Evolutionary conservation across 441 rosid species (phyloP), one percentile per base, ranked within the genome.

Genomic region (Syzygium malaccense): DNA sequence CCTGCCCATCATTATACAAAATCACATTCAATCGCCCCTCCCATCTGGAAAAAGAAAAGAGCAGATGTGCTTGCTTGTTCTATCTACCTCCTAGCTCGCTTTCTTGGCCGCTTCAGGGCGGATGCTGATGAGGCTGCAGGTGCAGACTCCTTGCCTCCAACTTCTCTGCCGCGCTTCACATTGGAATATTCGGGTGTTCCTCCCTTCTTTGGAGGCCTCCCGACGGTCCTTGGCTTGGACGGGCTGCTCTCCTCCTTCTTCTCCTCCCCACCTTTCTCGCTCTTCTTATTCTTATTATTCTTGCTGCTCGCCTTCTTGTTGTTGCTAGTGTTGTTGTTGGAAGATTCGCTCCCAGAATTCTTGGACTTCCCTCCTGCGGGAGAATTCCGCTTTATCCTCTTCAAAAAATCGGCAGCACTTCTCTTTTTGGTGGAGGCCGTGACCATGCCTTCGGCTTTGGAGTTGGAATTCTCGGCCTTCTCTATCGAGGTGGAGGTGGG

Each of bases 381-480:
- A 45, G 93, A 91, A 87, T 93, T 95, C 71, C 94, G 93, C 94
- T 93, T 91, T 41, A 96, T 95, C 87, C 96, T 94, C 89, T 93
- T 93, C 89, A 95, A 91, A 93, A 95, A 96, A 87, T 94, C 95
- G 20, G 91, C 97, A 4, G 92, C 96, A 48, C 96, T 94, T 90
- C 92, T 90, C 93, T 93, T 95, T 92, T 95, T 96, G 56, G 92
- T 92, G 64, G 90, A 86, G 28, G 92, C 80, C 37, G 87, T 71
- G 18, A 90, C 86, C 85, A 33, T 55, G 66, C 87, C 85, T 55
- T 91, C 91, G 5, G 84, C 89, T 90, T 92, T 93, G 25, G 92
- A 37, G 88, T 90, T 93, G 54, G 90, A 60, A 84, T 83, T 57
- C 91, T 93, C 95, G 33, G 91, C 90, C n/a, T 92, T 92, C 2